A percentile compares a stretch with the other conserved stretches of the same genome.
phyloP scores from a whole-genome alignment of 164 flowering plant genomes.

The Echeveria elegans region DNA sequence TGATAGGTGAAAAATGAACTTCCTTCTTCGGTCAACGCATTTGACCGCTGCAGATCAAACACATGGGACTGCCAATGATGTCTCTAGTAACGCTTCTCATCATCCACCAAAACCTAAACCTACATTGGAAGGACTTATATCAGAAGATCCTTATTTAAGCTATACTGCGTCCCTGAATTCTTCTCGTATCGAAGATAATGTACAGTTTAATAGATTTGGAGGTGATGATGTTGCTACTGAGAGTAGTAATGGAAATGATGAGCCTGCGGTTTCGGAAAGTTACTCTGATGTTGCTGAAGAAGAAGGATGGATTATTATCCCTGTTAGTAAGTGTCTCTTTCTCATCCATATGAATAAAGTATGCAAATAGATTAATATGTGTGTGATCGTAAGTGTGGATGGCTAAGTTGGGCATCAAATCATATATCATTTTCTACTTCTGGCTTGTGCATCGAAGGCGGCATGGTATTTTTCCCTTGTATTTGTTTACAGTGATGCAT shows the following conservation, averaged over 20 bases:
- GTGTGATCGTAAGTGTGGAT: no score
- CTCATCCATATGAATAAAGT: no score
- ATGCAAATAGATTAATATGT: no score
- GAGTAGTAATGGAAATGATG: slow-evolving; percentile 22
- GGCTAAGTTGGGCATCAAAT: no score
- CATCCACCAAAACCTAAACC: slow-evolving; percentile 22
- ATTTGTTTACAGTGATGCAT: no score
- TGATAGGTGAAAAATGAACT: no score
- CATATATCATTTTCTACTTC: no score
- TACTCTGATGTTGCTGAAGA: slow-evolving; percentile 64
- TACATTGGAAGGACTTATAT: slow-evolving; percentile 71
- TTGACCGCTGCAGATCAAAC: slow-evolving; percentile 28
- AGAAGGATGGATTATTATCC: slow-evolving; percentile 85
- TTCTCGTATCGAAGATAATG: slow-evolving; percentile 22
- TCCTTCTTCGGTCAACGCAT: slow-evolving; percentile 50
- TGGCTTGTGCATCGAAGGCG: no score
- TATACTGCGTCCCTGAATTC: slow-evolving; percentile 11
- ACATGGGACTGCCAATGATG: slow-evolving; percentile 19
- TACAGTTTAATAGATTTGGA: slow-evolving; percentile 16
- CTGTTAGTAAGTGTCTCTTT: slow-evolving; percentile 37
- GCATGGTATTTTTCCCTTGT: no score
- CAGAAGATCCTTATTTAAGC: slow-evolving; percentile 50
- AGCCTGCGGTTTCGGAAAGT: slow-evolving; percentile 21
- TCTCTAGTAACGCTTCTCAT: no score
- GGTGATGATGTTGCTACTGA: slow-evolving; percentile 22